A percentile compares a stretch with the other conserved stretches of the same genome.
These are phyloP conservation scores for Coffea humblotiana DNA, from an alignment of 305 asterid genomes.

Conservation along the genomic window DNA sequence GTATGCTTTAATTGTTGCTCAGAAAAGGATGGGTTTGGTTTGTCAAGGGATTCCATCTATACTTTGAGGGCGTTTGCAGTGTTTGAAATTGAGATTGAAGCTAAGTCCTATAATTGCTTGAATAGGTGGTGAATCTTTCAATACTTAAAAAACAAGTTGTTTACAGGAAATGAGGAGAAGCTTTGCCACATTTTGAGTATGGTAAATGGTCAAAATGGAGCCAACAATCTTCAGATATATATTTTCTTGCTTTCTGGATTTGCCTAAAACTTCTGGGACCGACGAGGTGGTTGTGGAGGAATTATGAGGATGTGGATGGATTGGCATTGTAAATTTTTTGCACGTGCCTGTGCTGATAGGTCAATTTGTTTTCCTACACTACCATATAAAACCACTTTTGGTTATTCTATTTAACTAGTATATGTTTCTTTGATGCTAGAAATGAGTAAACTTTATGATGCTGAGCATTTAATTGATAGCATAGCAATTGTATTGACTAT, in stretches of 20 bases:
- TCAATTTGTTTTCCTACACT: neutral
- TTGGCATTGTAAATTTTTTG: neutral
- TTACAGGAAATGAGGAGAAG: neutral
- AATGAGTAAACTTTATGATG: neutral
- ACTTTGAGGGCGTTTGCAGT: neutral
- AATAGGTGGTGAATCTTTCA: neutral
- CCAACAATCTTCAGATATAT: neutral
- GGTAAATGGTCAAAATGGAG: neutral
- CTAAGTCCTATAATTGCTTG: neutral
- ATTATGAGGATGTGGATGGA: constrained; percentile 3
- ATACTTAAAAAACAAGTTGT: neutral
- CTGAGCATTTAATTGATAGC: neutral
- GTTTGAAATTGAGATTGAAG: constrained; percentile 1
- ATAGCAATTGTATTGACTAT: neutral
- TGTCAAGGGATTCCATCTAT: neutral
- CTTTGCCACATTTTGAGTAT: neutral
- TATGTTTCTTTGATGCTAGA: neutral
- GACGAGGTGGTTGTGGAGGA: neutral
- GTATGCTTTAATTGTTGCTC: neutral
- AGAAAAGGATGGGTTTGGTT: neutral
- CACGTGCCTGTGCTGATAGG: neutral
- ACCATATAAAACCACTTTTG: neutral
- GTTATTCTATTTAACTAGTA: neutral
- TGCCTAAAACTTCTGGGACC: neutral
- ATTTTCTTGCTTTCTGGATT: neutral